Percentiles rank a stretch among this genome's conserved stretches.
Conservation (phyloP, 768 basidiomycete species). For the Rubroboletus satanas region DNA sequence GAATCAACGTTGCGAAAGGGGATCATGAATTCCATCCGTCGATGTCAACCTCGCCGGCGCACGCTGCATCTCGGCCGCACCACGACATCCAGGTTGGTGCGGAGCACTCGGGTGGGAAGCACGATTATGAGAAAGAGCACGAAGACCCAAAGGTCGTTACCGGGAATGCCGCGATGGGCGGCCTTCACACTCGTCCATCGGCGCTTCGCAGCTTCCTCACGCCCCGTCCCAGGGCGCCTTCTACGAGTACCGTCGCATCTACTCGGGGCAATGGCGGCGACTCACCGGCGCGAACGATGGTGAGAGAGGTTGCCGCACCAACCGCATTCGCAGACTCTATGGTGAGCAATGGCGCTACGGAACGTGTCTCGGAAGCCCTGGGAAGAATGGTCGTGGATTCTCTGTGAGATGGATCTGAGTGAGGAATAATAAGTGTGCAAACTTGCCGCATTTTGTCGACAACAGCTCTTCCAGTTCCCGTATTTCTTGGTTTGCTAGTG, state of each 20-base stretch:
- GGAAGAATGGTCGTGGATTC: slow-evolving; percentile 25
- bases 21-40: not conserved
- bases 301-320: not conserved
- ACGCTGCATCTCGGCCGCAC: not conserved
- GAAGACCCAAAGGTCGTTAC: not conserved
- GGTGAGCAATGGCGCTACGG: slow-evolving; percentile 2
- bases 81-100: not conserved
- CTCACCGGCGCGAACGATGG: not conserved
- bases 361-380: slow-evolving; percentile 19
- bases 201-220: slow-evolving; percentile 9
- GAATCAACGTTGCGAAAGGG: not conserved
- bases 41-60: not conserved
- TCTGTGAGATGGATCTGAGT: not conserved
- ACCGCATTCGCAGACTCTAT: not conserved
- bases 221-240: slow-evolving; percentile 16
- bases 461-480: not conserved
- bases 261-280: not conserved
- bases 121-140: slow-evolving; percentile 3
- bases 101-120: not conserved
- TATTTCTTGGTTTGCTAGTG: not conserved
- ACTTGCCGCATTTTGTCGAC: not conserved
- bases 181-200: slow-evolving; percentile 4
- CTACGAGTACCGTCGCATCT: slow-evolving; percentile 23
- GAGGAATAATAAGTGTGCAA: not conserved
- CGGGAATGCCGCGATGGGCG: not conserved